phyloP scores from a whole-genome alignment of 2,329 filamentous ascomycete species.

The Stagonosporopsis chrysanthemi region DNA sequence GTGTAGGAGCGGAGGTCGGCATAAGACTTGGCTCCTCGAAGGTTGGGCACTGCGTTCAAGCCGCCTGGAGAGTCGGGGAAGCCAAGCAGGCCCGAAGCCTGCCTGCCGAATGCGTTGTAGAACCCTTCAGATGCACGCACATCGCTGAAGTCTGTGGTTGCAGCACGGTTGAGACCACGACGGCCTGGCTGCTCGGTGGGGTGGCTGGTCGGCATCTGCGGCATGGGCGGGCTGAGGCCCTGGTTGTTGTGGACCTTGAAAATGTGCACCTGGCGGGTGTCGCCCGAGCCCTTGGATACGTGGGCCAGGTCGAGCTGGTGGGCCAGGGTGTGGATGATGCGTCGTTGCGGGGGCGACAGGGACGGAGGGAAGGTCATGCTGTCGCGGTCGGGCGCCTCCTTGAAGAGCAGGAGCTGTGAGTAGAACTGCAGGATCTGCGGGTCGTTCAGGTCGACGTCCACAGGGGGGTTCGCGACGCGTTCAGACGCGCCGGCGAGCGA shows the following conservation, averaged over 20 bases:
- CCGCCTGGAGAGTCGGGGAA: conserved; percentile 75
- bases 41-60: conserved; percentile 75
- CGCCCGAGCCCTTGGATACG: conserved; percentile 85
- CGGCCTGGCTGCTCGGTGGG: conserved; percentile 75
- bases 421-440: conserved; percentile 87
- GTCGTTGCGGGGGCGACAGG: conserved; percentile 81
- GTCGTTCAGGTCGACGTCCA: conserved; percentile 90
- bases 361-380: conserved; percentile 83
- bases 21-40: conserved; percentile 94
- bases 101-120: conserved; percentile 79
- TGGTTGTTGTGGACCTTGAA: conserved; percentile 71
- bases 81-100: conserved; percentile 81
- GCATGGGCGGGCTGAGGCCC: conserved; percentile 68
- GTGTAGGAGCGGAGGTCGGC: conserved; percentile 95
- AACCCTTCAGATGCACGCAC: conserved; percentile 76
- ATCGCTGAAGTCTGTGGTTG: conserved; percentile 96
- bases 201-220: conserved; percentile 66
- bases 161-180: conserved; percentile 86
- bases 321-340: conserved; percentile 90
- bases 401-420: conserved; percentile 88
- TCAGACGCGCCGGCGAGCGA: conserved; percentile 19
- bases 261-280: conserved; percentile 89
- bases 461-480: conserved; percentile 25
- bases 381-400: conserved; percentile 78
- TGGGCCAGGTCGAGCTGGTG: conserved; percentile 95